A percentile compares a stretch with the other conserved stretches of the same genome.
These are phyloP conservation scores for Sanguinoderma infundibulare DNA, from an alignment of 1,284 basidiomycete genomes.

Conservation along the genomic window DNA sequence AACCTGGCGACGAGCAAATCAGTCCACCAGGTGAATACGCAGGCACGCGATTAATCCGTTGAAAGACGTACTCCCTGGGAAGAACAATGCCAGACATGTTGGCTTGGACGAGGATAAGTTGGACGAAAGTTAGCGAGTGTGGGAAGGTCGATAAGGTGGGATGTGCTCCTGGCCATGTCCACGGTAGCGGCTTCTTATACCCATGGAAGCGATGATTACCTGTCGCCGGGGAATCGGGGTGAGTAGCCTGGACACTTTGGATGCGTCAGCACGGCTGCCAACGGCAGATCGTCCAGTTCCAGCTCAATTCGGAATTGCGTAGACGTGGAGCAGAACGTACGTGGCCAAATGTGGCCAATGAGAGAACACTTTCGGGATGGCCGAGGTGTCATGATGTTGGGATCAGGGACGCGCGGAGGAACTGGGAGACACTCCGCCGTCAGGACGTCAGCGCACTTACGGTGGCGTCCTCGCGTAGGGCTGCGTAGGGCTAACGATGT, in stretches of 20 bases:
- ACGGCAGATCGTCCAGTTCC: not conserved
- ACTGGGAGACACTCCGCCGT: too few relatives aligned
- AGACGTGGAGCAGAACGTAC: not conserved
- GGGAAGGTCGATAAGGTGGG: not conserved
- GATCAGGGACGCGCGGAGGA: too few relatives aligned
- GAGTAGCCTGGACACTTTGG: not conserved
- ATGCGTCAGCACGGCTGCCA: not conserved
- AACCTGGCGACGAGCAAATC: constrained; percentile 38
- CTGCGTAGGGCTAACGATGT: too few relatives aligned
- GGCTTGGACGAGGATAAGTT: not conserved
- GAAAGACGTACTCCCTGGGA: constrained; percentile 39
- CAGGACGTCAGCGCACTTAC: too few relatives aligned
- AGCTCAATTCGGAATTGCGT: not conserved
- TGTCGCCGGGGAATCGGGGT: not conserved
- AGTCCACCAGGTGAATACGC: not conserved
- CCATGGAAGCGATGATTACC: not conserved
- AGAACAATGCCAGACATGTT: constrained; percentile 38
- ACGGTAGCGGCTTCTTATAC: not conserved
- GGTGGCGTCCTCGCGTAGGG: too few relatives aligned
- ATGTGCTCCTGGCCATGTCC: not conserved
- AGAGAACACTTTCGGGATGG: not conserved
- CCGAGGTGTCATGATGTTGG: too few relatives aligned
- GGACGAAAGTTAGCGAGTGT: not conserved
- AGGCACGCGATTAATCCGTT: not conserved
- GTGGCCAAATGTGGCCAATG: not conserved